Base-by-base conservation (phyloP, 768 basidiomycete species). In the Tricholoma terreum region DNA sequence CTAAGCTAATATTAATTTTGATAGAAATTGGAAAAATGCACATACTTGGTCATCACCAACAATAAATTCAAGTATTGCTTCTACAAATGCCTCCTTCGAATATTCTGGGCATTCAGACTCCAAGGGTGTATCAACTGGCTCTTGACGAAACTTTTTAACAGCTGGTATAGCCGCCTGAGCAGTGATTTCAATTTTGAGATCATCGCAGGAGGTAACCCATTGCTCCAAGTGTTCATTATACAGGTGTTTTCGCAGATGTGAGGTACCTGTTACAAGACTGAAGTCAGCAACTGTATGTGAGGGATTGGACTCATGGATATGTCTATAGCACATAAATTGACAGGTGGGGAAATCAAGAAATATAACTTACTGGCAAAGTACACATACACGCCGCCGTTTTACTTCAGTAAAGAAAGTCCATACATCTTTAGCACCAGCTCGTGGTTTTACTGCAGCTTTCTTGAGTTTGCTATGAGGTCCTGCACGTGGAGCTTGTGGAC, bases 51-150 rank as follows among this genome's bases (percentile, higher is more conserved):
- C n/a, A n/a, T n/a, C n/a, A n/a, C n/a, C n/a, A n/a, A n/a, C n/a
- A n/a, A n/a, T n/a, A n/a, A n/a, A n/a, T n/a, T n/a, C n/a, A n/a
- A n/a, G n/a, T n/a, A n/a, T n/a, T n/a, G n/a, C 60, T 43, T 71
- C 67, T n/a, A 69, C 63, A 55, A 70, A 69, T 11, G 64, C 66
- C 34, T 68, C 65, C 21, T 54, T 54, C 2, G 64, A 65, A 55
- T 65, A 71, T 19, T 27, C 8, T 24, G 42, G 38, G n/a, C 22
- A 17, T 15, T 57, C 50, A 27, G 45, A 19, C 24, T n/a, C 24
- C 38, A 19, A 24, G 35, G 27, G n/a, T n/a, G n/a, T n/a, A n/a
- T n/a, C n/a, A n/a, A n/a, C n/a, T n/a, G n/a, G n/a, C n/a, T n/a
- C n/a, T 24, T 54, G 51, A n/a, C 8, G 15, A 27, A 43, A 38